These are phyloP conservation scores for Trichocladium uniseriatum DNA, from an alignment of 495 filamentous ascomycete genomes.

Conservation along the genomic window DNA sequence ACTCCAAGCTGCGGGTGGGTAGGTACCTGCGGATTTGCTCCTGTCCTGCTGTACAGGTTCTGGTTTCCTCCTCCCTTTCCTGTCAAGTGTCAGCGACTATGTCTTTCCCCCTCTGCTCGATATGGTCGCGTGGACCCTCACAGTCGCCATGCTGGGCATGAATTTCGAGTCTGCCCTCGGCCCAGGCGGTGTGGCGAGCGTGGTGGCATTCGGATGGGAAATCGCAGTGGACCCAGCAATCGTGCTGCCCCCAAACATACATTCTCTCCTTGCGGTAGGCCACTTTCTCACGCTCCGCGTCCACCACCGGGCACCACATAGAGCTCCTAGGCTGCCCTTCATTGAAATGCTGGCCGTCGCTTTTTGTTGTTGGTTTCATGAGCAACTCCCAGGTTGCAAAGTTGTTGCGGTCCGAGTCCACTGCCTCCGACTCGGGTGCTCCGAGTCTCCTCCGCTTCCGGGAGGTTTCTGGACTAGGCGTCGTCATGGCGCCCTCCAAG, in stretches of 20 bases:
- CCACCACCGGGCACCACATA: background rate
- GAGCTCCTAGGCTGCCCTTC: too few relatives aligned
- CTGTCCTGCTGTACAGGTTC: too few relatives aligned
- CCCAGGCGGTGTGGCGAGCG: constrained; percentile 4
- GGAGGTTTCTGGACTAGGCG: background rate
- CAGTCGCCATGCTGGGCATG: background rate
- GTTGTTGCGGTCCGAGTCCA: background rate
- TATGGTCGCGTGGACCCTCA: too few relatives aligned
- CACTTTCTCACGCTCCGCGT: background rate
- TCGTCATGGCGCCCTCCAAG: too few relatives aligned
- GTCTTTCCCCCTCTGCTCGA: too few relatives aligned
- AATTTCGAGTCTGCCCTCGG: background rate
- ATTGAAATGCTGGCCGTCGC: too few relatives aligned
- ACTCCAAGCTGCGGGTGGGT: too few relatives aligned
- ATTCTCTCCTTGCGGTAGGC: constrained; percentile 18
- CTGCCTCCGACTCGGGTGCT: background rate
- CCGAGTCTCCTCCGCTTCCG: background rate
- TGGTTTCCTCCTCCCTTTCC: too few relatives aligned
- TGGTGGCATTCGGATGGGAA: constrained; percentile 37
- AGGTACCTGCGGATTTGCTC: too few relatives aligned
- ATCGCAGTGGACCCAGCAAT: constrained; percentile 38
- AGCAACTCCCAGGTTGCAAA: background rate
- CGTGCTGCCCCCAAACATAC: constrained; percentile 19
- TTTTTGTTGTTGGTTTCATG: too few relatives aligned
- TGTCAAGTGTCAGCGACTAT: too few relatives aligned